These are phyloP conservation scores for Podaxis sp. DNA, from an alignment of 768 basidiomycete genomes.

Conservation along the genomic window DNA sequence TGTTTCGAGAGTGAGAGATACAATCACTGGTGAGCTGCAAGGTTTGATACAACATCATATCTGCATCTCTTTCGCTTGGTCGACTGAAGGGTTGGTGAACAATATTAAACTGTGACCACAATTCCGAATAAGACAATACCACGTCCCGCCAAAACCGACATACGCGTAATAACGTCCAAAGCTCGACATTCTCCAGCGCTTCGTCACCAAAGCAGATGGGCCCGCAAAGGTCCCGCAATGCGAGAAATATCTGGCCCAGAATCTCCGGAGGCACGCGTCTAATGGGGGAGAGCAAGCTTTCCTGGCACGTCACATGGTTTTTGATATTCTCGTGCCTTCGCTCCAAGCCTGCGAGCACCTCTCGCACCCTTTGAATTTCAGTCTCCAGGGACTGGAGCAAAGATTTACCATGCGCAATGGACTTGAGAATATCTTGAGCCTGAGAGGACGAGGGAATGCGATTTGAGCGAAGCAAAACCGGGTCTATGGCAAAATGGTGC, in stretches of 20 bases:
- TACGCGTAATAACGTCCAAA: conserved; percentile 2
- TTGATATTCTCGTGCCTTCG: too few species aligned
- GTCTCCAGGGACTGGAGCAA: too few species aligned
- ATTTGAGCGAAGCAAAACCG: too few species aligned
- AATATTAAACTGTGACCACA: conserved; percentile 3
- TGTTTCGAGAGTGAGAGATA: neutral
- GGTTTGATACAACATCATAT: neutral
- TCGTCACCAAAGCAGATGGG: conserved; percentile 3
- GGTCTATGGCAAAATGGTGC: too few species aligned
- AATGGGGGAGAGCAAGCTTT: too few species aligned
- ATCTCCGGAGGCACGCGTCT: conserved; percentile 17
- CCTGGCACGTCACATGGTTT: too few species aligned
- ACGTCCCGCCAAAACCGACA: conserved; percentile 9
- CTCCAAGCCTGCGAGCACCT: too few species aligned
- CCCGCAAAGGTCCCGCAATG: neutral
- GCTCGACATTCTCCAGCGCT: conserved; percentile 2
- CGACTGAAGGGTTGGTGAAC: conserved; percentile 2
- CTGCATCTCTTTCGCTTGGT: neutral
- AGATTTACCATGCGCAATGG: too few species aligned
- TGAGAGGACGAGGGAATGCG: too few species aligned
- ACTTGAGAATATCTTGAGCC: too few species aligned
- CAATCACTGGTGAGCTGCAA: neutral
- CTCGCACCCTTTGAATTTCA: too few species aligned
- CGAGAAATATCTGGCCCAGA: conserved; percentile 18
- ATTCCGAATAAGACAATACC: neutral